Evolutionary conservation across 179 eudicot species (phyloP).

Genomic region (Patellifolia procumbens): DNA sequence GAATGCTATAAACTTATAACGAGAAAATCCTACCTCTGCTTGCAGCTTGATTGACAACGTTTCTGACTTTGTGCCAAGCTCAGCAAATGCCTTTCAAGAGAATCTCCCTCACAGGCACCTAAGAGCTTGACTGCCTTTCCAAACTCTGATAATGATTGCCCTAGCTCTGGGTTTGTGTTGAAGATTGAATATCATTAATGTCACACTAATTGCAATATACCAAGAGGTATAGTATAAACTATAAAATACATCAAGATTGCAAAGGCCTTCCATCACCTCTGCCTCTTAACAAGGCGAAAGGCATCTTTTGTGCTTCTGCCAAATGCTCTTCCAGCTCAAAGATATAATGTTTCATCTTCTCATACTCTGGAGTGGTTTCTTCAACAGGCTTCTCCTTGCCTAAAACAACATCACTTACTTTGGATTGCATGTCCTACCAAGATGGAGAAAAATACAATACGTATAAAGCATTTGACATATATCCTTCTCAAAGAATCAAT

Average conservation of each 20-base stretch:
- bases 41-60: constrained; percentile 72
- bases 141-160: constrained; percentile 86
- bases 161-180: constrained; percentile 65
- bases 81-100: constrained; percentile 92
- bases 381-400: constrained; percentile 98
- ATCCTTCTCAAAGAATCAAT: not conserved
- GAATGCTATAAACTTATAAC: constrained; percentile 3
- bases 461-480: not conserved
- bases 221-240: constrained; percentile 6
- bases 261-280: constrained; percentile 54
- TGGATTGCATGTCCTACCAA: constrained; percentile 82
- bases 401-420: constrained; percentile 91
- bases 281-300: constrained; percentile 92
- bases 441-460: not conserved
- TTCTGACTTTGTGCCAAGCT: constrained; percentile 90
- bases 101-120: constrained; percentile 79
- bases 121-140: constrained; percentile 92
- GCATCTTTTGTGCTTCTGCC: constrained; percentile 98
- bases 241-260: not conserved
- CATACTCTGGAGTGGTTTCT: constrained; percentile 87
- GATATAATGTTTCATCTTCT: constrained; percentile 78
- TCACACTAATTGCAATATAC: constrained; percentile 17
- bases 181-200: constrained; percentile 3
- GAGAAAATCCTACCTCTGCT: constrained; percentile 58
- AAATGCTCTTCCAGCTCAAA: constrained; percentile 96